These are phyloP conservation scores for Ophiostoma piceae DNA, from an alignment of 2,329 filamentous ascomycete species.

Conservation along the genomic window DNA sequence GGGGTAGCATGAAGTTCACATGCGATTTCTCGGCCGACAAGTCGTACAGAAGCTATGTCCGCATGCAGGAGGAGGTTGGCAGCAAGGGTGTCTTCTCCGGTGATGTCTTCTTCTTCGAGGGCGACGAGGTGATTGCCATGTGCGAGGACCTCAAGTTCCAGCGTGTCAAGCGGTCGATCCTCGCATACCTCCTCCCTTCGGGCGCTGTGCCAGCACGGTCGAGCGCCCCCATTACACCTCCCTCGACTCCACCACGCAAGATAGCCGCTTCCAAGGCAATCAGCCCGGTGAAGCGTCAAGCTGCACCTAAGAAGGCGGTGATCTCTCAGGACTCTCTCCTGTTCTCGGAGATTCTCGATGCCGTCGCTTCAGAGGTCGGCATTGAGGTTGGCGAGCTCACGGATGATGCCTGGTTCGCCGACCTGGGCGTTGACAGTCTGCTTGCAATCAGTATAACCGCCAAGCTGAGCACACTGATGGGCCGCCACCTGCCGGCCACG, in stretches of 20 bases:
- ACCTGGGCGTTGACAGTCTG: slow-evolving; percentile 57
- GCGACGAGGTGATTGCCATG: slow-evolving; percentile 45
- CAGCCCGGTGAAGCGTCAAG: slow-evolving; percentile 44
- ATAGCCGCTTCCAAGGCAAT: slow-evolving; percentile 33
- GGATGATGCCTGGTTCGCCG: slow-evolving; percentile 52
- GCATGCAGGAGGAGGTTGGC: slow-evolving; percentile 51
- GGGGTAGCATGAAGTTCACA: slow-evolving; percentile 49
- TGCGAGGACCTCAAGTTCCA: slow-evolving; percentile 59
- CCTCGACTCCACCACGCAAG: slow-evolving; percentile 32
- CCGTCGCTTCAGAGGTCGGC: slow-evolving; percentile 53
- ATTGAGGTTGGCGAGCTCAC: slow-evolving; percentile 50
- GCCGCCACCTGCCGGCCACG: slow-evolving; percentile 49
- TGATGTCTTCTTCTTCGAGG: slow-evolving; percentile 52
- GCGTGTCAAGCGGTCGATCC: slow-evolving; percentile 58
- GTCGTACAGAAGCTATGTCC: slow-evolving; percentile 52
- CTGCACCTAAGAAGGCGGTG: slow-evolving; percentile 43
- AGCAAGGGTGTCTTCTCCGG: slow-evolving; percentile 47
- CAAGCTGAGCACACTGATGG: slow-evolving; percentile 53
- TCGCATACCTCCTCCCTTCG: slow-evolving; percentile 63
- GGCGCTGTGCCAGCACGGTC: slow-evolving; percentile 41
- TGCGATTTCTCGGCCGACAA: slow-evolving; percentile 43
- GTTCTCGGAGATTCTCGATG: slow-evolving; percentile 44
- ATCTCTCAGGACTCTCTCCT: slow-evolving; percentile 48
- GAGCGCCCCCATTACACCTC: slow-evolving; percentile 30
- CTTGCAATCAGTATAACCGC: slow-evolving; percentile 55